A percentile compares a stretch with the other conserved stretches of the same genome.
phyloP scores from a whole-genome alignment of 1,284 basidiomycete species.

The Sanghuangporus sanghuang region DNA sequence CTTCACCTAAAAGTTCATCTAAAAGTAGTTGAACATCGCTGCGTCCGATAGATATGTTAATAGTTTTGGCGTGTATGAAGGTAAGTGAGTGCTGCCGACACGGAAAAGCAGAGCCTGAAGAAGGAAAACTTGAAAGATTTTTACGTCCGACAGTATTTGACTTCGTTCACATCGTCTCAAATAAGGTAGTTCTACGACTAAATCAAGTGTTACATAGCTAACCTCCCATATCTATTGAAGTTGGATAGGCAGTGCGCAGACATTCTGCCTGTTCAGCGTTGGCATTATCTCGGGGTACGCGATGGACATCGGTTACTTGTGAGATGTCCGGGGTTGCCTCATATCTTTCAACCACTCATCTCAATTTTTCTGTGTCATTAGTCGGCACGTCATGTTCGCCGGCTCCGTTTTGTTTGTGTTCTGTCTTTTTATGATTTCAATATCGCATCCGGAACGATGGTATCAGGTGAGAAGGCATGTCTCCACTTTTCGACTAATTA shows the following conservation, averaged over 20 bases:
- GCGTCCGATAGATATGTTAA: constrained; percentile 1
- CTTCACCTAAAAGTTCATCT: not conserved
- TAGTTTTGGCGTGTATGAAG: constrained; percentile 17
- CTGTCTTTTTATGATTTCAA: constrained; percentile 40
- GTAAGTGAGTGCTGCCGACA: not conserved
- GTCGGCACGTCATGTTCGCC: constrained; percentile 35
- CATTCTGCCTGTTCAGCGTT: constrained; percentile 7
- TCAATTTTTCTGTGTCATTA: constrained; percentile 15
- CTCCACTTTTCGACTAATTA: constrained; percentile 2
- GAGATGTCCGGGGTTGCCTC: not conserved
- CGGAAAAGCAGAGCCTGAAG: not conserved
- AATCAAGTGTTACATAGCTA: not conserved
- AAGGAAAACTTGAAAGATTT: constrained; percentile 3
- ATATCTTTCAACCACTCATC: no score
- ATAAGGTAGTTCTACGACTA: constrained; percentile 2
- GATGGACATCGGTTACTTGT: constrained; percentile 16
- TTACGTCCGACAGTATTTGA: constrained; percentile 14
- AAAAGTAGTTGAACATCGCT: not conserved
- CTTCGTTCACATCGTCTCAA: constrained; percentile 3
- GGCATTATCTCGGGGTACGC: constrained; percentile 13
- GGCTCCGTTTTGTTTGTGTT: constrained; percentile 34
- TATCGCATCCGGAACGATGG: constrained; percentile 33
- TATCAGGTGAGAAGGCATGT: constrained; percentile 32
- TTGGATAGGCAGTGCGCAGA: constrained; percentile 16
- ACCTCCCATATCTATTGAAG: not conserved